Evolutionary conservation across 352 stramenopile genomes (phyloP), one percentile per base, ranked within the genome.

Genomic region (Globisporangium spinosum): DNA sequence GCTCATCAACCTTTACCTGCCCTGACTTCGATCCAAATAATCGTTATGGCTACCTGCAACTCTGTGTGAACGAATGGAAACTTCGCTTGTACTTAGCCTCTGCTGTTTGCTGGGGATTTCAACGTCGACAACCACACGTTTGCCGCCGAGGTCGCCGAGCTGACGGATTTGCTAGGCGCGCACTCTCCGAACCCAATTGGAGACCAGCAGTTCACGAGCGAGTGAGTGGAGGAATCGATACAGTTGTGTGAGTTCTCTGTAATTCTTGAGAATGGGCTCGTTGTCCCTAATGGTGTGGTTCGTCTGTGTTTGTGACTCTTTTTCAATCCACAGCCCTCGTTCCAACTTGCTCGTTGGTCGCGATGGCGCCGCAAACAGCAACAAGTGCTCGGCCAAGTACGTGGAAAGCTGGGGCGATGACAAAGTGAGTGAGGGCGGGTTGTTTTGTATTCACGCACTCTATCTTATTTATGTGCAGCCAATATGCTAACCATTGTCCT

Each of bases 121-220:
- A 95, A 95, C 57, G 84, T 93, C 20, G 87, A 95, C 70, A 93
- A 93, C 63, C 76, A 89, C 57, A 90, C 87, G 34, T 95, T 85
- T 63, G 65, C 72, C 3, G 70, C 78, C 15, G 87, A 95, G 78
- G 87, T 95, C 34, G 72, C 79, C 4, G 64, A 91, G 55, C 27
- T 95, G 17, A 75, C 91, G 1, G 62, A 78, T 9, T 32, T 95
- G 40, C 75, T 95, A 6, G 71, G 76, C 9, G 83, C 85, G 0
- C 71, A 80, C 15, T 71, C 75, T 20, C 85, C 85, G 5, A 62
- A 54, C 20, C 80, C 74, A 49, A 72, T 89, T 6, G 87, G 87
- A 22, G 58, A 83, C 17, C 82, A 91, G 62, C 60, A 72, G 10
- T 95, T 83, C 57, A 95, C 87, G 12, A 95, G 87, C 85, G 87